Evolutionary conservation across 495 filamentous ascomycete species (phyloP), one percentile per base, ranked within the genome.

Genomic region (Oidiodendron maius): DNA sequence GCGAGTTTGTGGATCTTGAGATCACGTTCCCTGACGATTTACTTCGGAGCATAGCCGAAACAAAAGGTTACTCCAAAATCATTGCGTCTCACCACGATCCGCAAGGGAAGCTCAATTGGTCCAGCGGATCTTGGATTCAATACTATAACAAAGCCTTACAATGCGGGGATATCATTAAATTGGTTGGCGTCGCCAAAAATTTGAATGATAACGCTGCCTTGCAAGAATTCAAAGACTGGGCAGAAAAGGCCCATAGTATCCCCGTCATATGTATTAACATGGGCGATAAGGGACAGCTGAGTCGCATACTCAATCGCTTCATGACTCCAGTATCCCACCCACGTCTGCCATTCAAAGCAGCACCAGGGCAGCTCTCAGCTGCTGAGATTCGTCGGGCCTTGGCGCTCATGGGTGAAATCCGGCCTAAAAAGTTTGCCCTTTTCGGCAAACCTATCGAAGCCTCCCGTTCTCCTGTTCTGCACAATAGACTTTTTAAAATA

Each of bases 1-100:
- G 91, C n/a, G 94, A 97, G 56, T 99, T 90, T 59, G 71, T 99
- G 18, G 93, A 99, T 63, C 70, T 99, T 16, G 93, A 99, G 61
- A 86, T 97, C 62, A 83, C 85, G 0, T 86, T 91, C 69, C 86
- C 91, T 0, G 80, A 88, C 22, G 64, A 80, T 17, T 61, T 95
- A 47, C 72, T 93, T 17, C 70, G 80, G 20, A 69, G 76, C 23
- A 76, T 95, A 16, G 74, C 80, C 1, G 75, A 78, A 30, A 71
- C 75, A 21, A 89, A 87, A 64, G 83, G 85, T 10, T 74, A 76
- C 52, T 72, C 74, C 3, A 83, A 81, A 53, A 86, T 99, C 60
- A 93, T 99, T 51, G 90, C 93, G 13, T 96, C 91, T 0, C 91
- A 97, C 65, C 91, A 97, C 61, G 93, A 97, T 62, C 86, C 91